phyloP scores from a whole-genome alignment of 345 rosid genomes.

The Linum trigynum region DNA sequence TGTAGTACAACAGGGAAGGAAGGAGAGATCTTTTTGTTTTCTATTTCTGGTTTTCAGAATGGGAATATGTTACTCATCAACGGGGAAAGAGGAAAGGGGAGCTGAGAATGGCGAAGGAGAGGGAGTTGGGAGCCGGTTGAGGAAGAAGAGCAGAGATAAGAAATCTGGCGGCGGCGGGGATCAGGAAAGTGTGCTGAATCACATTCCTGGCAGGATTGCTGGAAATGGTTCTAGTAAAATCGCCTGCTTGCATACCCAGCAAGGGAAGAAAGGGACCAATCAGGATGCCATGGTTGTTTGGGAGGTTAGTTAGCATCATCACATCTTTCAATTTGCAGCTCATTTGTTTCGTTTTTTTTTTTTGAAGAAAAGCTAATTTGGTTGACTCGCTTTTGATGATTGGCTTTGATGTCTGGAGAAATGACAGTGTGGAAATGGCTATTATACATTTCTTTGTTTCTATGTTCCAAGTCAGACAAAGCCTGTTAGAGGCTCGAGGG shows the following conservation, averaged over 20 bases:
- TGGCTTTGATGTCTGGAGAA: constrained; percentile 60
- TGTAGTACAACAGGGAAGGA: not conserved
- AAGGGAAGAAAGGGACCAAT: constrained; percentile 92
- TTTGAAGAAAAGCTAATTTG: not conserved
- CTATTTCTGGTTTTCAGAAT: constrained; percentile 15
- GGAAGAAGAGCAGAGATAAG: not conserved
- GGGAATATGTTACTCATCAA: constrained; percentile 65
- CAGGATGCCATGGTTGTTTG: constrained; percentile 96
- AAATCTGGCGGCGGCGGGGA: not conserved
- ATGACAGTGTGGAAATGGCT: constrained; percentile 16
- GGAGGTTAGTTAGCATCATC: constrained; percentile 46
- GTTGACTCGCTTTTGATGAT: constrained; percentile 15
- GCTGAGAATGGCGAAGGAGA: no score
- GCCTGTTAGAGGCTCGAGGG: no score
- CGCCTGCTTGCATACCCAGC: constrained; percentile 81
- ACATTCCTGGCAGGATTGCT: constrained; percentile 45
- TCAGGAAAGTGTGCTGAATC: constrained; percentile 33
- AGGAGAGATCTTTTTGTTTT: not conserved
- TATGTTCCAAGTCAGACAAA: no score
- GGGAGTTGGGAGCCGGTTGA: not conserved
- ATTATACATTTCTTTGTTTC: no score
- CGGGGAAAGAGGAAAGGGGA: not conserved
- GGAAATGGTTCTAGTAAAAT: constrained; percentile 46
- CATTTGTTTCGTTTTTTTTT: not conserved
- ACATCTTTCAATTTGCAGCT: constrained; percentile 5